These are phyloP conservation scores for Avena insularis DNA, from an alignment of 176 grass and related monocot species.

Conservation along the genomic window DNA sequence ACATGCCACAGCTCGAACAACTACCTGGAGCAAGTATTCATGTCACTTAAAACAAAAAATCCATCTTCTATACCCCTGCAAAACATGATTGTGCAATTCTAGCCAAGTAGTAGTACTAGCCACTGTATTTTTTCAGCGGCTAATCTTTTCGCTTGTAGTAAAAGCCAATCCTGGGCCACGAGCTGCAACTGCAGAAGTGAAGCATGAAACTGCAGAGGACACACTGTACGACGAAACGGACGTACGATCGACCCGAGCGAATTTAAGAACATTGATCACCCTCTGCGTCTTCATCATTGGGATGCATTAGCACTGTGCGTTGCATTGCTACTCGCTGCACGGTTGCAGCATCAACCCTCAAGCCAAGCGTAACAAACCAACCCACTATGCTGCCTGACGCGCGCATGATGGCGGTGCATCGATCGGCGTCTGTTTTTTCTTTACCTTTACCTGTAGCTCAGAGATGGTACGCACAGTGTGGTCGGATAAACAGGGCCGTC, in stretches of 20 bases:
- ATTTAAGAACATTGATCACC: not conserved
- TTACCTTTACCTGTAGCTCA: not conserved
- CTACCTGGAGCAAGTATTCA: not conserved
- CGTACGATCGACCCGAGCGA: not conserved
- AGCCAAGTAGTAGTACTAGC: not conserved
- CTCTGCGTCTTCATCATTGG: slow-evolving; percentile 23
- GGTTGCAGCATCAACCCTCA: not conserved
- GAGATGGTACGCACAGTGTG: not conserved
- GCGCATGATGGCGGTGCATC: not conserved
- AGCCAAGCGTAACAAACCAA: slow-evolving; percentile 7
- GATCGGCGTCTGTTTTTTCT: not conserved
- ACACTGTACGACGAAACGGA: not conserved
- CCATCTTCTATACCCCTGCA: not conserved
- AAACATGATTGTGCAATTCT: not conserved
- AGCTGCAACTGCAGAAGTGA: not conserved
- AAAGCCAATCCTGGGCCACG: not conserved
- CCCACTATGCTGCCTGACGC: not conserved
- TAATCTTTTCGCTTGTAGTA: not conserved
- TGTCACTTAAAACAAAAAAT: not conserved
- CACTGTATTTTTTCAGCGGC: not conserved
- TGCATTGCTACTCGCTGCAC: not conserved
- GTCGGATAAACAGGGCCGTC: not conserved
- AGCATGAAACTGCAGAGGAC: not conserved
- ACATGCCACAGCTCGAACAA: not conserved
- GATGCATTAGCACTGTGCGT: slow-evolving; percentile 9